These are phyloP conservation scores for Emergomyces pasteurianus DNA, from an alignment of 2,329 filamentous ascomycete genomes.

Conservation along the genomic window DNA sequence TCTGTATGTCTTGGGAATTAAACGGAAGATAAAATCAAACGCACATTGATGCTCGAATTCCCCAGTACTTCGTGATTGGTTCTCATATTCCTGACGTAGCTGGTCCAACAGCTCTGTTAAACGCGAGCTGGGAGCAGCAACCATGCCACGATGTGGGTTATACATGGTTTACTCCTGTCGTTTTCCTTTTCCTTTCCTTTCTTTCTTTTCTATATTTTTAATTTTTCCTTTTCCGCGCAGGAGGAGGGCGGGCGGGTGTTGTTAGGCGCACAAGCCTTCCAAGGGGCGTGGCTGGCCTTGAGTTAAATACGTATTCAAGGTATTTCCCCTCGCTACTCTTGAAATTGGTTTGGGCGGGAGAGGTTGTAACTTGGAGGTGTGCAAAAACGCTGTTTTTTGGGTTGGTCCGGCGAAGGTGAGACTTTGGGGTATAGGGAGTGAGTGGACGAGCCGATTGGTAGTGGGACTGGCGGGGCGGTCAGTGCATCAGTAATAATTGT, in stretches of 20 bases:
- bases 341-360: background rate
- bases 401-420: background rate
- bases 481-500: background rate
- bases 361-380: background rate
- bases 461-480: background rate
- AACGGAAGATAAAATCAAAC: slow-evolving; percentile 28
- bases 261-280: background rate
- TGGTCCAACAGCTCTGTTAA: slow-evolving; percentile 87
- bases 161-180: slow-evolving; percentile 52
- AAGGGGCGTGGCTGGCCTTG: background rate
- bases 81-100: slow-evolving; percentile 83
- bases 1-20: background rate
- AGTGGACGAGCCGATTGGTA: background rate
- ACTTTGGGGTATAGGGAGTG: background rate
- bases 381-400: background rate
- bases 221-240: too few species aligned
- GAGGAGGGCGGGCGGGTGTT: too few species aligned
- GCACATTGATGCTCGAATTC: slow-evolving; percentile 90
- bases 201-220: too few species aligned
- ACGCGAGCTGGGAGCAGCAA: slow-evolving; percentile 56
- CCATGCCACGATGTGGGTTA: slow-evolving; percentile 73
- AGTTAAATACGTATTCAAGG: background rate
- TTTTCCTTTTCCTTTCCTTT: background rate
- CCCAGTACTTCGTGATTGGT: slow-evolving; percentile 65
- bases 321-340: background rate